phyloP scores from a whole-genome alignment of 352 stramenopile genomes.

The Pythium volutum region DNA sequence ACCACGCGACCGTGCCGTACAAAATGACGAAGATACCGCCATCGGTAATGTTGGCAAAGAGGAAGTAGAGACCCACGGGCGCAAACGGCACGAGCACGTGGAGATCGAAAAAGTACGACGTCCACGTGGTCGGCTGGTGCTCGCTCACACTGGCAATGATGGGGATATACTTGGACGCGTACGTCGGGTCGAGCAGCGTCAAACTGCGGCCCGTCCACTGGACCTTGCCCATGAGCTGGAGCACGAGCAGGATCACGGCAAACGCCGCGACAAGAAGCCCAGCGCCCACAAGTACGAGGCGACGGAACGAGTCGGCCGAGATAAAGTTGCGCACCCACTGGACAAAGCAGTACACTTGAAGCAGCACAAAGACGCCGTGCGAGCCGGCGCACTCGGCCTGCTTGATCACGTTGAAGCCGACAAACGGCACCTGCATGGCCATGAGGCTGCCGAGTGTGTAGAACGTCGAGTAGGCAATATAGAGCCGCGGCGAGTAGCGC shows the following conservation, averaged over 20 bases:
- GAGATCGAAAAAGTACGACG: constrained; percentile 89
- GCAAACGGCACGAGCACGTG: constrained; percentile 84
- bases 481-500: constrained; percentile 91
- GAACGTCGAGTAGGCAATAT: constrained; percentile 98
- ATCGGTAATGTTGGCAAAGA: constrained; percentile 66
- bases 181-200: constrained; percentile 91
- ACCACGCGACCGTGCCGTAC: constrained; percentile 89
- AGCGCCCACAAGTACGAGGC: too few species aligned
- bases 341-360: too few species aligned
- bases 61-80: constrained; percentile 88
- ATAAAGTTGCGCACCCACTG: too few species aligned
- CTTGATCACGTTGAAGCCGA: constrained; percentile 95
- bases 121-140: constrained; percentile 93
- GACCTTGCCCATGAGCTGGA: constrained; percentile 74
- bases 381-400: constrained; percentile 74
- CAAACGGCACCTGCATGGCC: constrained; percentile 98
- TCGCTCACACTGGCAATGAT: constrained; percentile 94
- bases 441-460: constrained; percentile 95
- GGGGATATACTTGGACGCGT: constrained; percentile 94
- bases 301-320: constrained; percentile 39
- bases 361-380: constrained; percentile 92
- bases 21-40: constrained; percentile 90
- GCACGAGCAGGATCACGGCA: too few species aligned
- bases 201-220: constrained; percentile 91
- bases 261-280: constrained; percentile 53